Evolutionary conservation across 495 filamentous ascomycete species (phyloP).

Genomic region (Delitschia confertaspora): DNA sequence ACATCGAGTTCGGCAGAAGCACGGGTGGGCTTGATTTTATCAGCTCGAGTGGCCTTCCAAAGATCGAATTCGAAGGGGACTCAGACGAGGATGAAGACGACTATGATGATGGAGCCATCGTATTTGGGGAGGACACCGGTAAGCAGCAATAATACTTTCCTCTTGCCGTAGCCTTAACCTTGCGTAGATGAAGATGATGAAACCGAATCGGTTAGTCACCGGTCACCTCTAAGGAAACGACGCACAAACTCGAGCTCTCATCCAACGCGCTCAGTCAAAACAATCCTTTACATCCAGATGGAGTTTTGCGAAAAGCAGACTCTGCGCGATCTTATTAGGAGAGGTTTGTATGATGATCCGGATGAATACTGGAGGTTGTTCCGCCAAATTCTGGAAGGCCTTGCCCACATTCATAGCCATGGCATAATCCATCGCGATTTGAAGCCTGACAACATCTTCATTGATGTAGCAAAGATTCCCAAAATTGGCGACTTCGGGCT

Average conservation of each 20-base stretch:
- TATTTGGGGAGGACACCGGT: conserved; percentile 23
- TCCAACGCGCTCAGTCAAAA: conserved; percentile 37
- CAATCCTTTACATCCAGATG: conserved; percentile 81
- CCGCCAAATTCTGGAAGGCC: conserved; percentile 81
- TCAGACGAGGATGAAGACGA: conserved; percentile 50
- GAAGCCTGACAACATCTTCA: conserved; percentile 98
- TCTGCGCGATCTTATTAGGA: conserved; percentile 78
- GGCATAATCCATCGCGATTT: conserved; percentile 94
- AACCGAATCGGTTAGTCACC: background rate
- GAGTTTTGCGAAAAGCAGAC: conserved; percentile 96
- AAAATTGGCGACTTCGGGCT: conserved; percentile 96
- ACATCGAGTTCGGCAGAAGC: conserved; percentile 53
- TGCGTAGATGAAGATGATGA: conserved; percentile 12
- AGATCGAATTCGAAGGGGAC: conserved; percentile 69
- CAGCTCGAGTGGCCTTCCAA: conserved; percentile 74
- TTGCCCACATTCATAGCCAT: conserved; percentile 80
- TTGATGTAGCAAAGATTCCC: conserved; percentile 79
- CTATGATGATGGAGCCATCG: conserved; percentile 20
- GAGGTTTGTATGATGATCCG: conserved; percentile 58
- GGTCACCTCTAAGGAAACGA: conserved; percentile 12
- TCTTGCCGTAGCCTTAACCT: background rate
- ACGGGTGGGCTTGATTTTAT: conserved; percentile 88
- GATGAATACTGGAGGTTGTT: conserved; percentile 84
- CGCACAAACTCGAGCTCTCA: conserved; percentile 25
- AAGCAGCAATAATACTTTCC: background rate